Conservation (phyloP, 345 rosid species). For the Erysimum cheiranthoides region DNA sequence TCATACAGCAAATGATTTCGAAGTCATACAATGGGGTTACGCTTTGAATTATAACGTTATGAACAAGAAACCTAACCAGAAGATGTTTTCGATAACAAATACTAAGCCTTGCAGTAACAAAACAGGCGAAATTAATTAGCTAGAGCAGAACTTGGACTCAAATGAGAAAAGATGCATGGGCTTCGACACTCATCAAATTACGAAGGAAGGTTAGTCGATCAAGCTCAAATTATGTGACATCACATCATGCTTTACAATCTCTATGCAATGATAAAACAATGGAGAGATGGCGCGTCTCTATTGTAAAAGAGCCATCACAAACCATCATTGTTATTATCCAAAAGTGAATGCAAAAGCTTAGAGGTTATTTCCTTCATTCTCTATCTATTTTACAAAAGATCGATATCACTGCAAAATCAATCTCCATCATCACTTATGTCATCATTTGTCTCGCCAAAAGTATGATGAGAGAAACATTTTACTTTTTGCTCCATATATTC, state of each 20-base stretch:
- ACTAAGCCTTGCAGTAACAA: neutral
- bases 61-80: neutral
- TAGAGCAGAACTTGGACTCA: neutral
- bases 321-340: neutral
- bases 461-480: neutral
- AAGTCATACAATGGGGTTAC: too few relatives aligned
- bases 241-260: neutral
- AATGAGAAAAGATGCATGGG: slow-evolving; percentile 1
- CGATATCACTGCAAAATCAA: neutral
- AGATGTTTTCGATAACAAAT: neutral
- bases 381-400: neutral
- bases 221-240: neutral
- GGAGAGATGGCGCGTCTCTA: neutral
- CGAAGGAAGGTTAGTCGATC: neutral
- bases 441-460: too few relatives aligned
- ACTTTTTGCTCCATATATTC: neutral
- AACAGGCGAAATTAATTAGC: too few relatives aligned
- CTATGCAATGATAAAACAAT: slow-evolving; percentile 1
- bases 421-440: neutral
- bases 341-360: neutral
- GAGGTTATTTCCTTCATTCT: neutral
- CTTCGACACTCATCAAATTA: neutral
- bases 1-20: too few relatives aligned
- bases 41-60: too few relatives aligned
- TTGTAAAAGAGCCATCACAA: neutral